Evolutionary conservation across 2,329 filamentous ascomycete species (phyloP).

Genomic region (Ilyonectria destructans): DNA sequence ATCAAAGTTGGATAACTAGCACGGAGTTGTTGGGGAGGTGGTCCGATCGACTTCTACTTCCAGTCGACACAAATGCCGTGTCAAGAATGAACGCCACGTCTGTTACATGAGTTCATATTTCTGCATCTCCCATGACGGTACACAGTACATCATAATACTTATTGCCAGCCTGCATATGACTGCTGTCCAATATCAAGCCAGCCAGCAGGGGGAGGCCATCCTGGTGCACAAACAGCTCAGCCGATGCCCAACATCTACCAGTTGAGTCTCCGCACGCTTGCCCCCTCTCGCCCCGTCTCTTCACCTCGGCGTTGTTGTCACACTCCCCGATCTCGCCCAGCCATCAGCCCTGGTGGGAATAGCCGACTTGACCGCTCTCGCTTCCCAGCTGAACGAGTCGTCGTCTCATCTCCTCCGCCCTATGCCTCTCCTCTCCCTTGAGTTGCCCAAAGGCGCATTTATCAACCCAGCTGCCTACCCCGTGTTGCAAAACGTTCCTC

Average conservation of each 20-base stretch:
- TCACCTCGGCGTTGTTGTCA: constrained; percentile 1
- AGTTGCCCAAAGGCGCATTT: constrained; percentile 70
- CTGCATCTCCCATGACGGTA: neutral
- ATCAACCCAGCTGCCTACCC: constrained; percentile 77
- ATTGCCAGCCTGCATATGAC: constrained; percentile 27
- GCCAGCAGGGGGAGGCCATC: constrained; percentile 8
- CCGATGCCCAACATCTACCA: constrained; percentile 12
- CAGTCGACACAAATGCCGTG: constrained; percentile 18
- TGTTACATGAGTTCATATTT: constrained; percentile 9
- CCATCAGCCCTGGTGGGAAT: constrained; percentile 69
- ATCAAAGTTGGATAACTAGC: neutral
- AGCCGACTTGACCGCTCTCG: constrained; percentile 75
- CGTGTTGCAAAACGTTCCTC: constrained; percentile 83
- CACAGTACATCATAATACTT: constrained; percentile 20
- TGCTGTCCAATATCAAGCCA: constrained; percentile 10
- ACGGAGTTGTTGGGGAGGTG: neutral
- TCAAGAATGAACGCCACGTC: neutral
- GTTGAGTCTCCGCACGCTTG: constrained; percentile 25
- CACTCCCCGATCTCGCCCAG: constrained; percentile 8
- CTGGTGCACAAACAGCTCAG: constrained; percentile 11
- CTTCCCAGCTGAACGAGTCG: constrained; percentile 75
- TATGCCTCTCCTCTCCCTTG: constrained; percentile 59
- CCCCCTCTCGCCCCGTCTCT: neutral
- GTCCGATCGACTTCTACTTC: constrained; percentile 24
- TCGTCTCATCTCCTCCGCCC: constrained; percentile 76